Conservation (phyloP, 805 yeast species). For the Pichia occidentalis region DNA sequence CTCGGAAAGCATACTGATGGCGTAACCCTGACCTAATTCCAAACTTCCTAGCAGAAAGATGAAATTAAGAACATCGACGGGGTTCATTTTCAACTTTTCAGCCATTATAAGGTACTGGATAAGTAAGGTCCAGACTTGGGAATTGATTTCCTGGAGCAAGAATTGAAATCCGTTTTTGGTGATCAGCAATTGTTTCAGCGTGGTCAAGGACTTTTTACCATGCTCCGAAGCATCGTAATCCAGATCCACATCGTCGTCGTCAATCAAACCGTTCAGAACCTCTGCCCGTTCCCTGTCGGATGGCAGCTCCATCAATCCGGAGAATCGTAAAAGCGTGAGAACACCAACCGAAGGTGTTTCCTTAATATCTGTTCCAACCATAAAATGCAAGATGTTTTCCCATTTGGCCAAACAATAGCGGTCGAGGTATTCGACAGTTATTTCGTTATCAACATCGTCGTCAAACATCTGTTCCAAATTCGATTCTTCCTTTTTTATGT, state of each 20-base stretch:
- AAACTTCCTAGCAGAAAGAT: conserved; percentile 89
- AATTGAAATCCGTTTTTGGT: conserved; percentile 94
- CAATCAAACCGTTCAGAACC: conserved; percentile 10
- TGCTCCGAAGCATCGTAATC: conserved; percentile 16
- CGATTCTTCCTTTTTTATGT: background rate
- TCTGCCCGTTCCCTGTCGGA: conserved; percentile 27
- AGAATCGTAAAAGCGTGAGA: conserved; percentile 62
- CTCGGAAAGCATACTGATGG: conserved; percentile 58
- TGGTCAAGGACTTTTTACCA: conserved; percentile 17
- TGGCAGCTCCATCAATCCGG: conserved; percentile 80
- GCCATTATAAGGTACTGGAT: conserved; percentile 83
- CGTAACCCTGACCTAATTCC: conserved; percentile 84
- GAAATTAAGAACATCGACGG: conserved; percentile 91
- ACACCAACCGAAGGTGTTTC: conserved; percentile 74
- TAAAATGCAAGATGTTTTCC: conserved; percentile 93
- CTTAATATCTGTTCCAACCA: conserved; percentile 86
- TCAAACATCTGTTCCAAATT: conserved; percentile 34
- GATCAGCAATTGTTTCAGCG: conserved; percentile 45
- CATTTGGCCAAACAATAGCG: conserved; percentile 79
- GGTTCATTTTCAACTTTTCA: conserved; percentile 82
- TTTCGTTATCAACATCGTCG: conserved; percentile 54
- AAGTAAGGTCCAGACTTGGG: conserved; percentile 90
- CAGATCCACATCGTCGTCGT: conserved; percentile 21
- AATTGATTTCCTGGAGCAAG: conserved; percentile 81
- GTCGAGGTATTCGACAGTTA: conserved; percentile 63